phyloP scores from a whole-genome alignment of 176 grass and related monocot genomes.

The Paspalum notatum region DNA sequence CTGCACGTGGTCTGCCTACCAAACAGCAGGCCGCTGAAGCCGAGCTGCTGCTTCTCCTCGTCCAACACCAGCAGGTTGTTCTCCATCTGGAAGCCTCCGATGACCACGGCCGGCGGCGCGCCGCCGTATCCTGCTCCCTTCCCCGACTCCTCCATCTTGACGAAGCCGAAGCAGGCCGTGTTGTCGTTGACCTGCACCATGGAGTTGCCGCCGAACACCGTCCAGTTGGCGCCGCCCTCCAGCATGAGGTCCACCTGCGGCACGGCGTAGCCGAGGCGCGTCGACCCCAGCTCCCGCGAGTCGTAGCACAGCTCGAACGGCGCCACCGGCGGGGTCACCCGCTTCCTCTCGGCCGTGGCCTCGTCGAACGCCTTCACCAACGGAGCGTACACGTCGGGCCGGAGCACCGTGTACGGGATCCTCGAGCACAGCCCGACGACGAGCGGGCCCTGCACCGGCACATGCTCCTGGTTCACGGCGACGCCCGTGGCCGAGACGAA shows the following conservation, averaged over 20 bases:
- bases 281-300: conserved; percentile 26
- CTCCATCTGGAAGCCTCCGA: conserved; percentile 75
- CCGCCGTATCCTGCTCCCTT: background rate
- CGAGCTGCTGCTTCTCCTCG: conserved; percentile 33
- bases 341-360: conserved; percentile 7
- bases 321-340: conserved; percentile 15
- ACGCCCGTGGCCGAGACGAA: conserved; percentile 45
- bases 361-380: conserved; percentile 42
- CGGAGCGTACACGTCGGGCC: conserved; percentile 46
- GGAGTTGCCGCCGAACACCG: conserved; percentile 54
- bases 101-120: conserved; percentile 35
- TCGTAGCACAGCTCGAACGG: conserved; percentile 65
- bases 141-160: conserved; percentile 23
- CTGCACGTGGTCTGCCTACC: conserved; percentile 43
- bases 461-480: conserved; percentile 26
- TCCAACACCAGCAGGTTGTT: conserved; percentile 68
- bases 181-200: conserved; percentile 39
- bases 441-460: conserved; percentile 9
- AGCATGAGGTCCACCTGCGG: conserved; percentile 51
- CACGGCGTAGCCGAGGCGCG: conserved; percentile 53
- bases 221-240: conserved; percentile 53
- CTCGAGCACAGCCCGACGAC: conserved; percentile 34
- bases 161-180: conserved; percentile 56
- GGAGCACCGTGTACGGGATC: conserved; percentile 46
- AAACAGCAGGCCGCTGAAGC: conserved; percentile 37